Evolutionary conservation across 257 asterid genomes (phyloP).

Genomic region (Forsythia suspensa): DNA sequence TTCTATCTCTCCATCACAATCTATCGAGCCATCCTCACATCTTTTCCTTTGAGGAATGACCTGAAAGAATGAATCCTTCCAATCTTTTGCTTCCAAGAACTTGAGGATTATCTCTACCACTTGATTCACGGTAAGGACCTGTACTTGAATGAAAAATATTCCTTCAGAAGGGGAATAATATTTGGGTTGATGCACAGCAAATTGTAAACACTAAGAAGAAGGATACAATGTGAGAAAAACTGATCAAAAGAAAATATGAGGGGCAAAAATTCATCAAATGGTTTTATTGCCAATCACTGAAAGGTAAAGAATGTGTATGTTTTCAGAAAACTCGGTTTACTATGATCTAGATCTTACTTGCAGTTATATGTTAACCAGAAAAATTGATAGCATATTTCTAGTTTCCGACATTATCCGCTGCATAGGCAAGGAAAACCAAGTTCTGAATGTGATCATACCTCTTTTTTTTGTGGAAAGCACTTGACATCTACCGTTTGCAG

Average conservation of each 20-base stretch:
- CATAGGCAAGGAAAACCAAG: not conserved
- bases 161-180: not conserved
- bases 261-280: not conserved
- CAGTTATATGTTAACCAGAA: too few species aligned
- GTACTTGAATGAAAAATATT: slow-evolving; percentile 14
- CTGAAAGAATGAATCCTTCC: slow-evolving; percentile 77
- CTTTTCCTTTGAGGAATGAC: slow-evolving; percentile 95
- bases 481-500: too few species aligned
- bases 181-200: not conserved
- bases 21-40: slow-evolving; percentile 46
- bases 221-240: not conserved
- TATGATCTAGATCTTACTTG: too few species aligned
- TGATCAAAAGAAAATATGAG: not conserved
- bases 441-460: not conserved
- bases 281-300: not conserved
- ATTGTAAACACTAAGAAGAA: not conserved
- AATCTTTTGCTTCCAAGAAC: slow-evolving; percentile 73
- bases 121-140: slow-evolving; percentile 98
- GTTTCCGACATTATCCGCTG: too few species aligned
- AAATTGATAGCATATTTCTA: too few species aligned
- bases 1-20: slow-evolving; percentile 33
- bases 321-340: too few species aligned
- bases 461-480: not conserved
- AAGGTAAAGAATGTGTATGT: too few species aligned
- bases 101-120: slow-evolving; percentile 85